These are phyloP conservation scores for Paradendryphiella salina DNA, from an alignment of 2,329 filamentous ascomycete species.

Conservation along the genomic window DNA sequence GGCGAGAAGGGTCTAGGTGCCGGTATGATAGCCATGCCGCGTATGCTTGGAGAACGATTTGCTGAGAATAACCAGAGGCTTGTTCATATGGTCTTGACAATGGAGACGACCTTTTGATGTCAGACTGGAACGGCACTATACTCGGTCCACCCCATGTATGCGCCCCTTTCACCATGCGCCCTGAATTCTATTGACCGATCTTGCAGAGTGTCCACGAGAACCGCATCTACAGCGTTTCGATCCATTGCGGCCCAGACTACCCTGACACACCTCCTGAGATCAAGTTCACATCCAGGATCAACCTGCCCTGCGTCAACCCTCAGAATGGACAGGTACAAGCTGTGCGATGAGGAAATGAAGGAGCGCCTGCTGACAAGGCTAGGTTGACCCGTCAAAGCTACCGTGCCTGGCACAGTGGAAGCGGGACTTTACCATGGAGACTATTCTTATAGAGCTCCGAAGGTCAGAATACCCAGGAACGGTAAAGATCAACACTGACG, in stretches of 20 bases:
- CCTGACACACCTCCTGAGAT: constrained; percentile 87
- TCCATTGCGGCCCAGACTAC: constrained; percentile 89
- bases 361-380: constrained; percentile 14
- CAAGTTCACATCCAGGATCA: constrained; percentile 91
- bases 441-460: constrained; percentile 81
- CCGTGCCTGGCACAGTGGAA: constrained; percentile 89
- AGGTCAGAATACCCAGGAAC: constrained; percentile 56
- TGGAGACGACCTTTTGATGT: constrained; percentile 93
- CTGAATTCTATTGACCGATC: constrained; percentile 6
- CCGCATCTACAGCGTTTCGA: constrained; percentile 96
- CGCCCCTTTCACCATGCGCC: constrained; percentile 19
- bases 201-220: constrained; percentile 91
- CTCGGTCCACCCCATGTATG: constrained; percentile 92
- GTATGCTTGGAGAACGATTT: not conserved
- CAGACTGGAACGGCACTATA: constrained; percentile 98
- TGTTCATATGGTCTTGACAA: constrained; percentile 97
- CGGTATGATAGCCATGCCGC: constrained; percentile 55
- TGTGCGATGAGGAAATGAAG: not conserved
- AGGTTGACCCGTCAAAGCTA: constrained; percentile 82
- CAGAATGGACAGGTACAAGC: constrained; percentile 69
- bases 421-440: constrained; percentile 93
- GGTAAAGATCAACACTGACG: constrained; percentile 8
- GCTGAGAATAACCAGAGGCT: constrained; percentile 64
- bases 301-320: constrained; percentile 89
- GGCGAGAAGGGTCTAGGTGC: constrained; percentile 96